Evolutionary conservation across 345 rosid species (phyloP), one percentile per base, ranked within the genome.

Genomic region (Lepidium africanum): DNA sequence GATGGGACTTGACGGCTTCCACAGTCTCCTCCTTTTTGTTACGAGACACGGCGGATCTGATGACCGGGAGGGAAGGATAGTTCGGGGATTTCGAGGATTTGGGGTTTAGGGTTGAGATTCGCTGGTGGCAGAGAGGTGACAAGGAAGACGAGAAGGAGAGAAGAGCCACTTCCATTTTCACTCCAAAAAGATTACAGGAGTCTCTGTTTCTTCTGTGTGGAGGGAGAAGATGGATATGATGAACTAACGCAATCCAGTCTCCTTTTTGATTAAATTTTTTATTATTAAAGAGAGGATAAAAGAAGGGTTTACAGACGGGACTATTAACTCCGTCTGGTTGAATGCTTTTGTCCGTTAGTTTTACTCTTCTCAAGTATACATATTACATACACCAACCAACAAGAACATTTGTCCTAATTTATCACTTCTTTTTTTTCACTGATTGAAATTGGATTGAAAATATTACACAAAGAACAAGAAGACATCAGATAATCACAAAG

Each of bases 11-110:
- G 42, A 93, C 98, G 0, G 88, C 66, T 25, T 84, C 88, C 7
- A 93, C 97, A 4, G 96, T 93, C 65, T 86, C 87, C 77, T 87
- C 98, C 64, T 93, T 93, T 72, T 81, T 87, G 79, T 80, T 67
- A 15, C 97, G 90, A 36, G 97, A 84, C 35, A 93, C 80, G 69
- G 98, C 97, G 71, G 96, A 81, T 59, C 77, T 79, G 77, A 90
- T 78, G 66, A 79, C 56, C 12, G 81, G 85, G 4, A 70, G 67
- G 15, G 54, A 30, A 33, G 60, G 51, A 62, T 52, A 38, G 33
- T 39, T 72, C 14, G 73, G 59, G 73, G 70, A 71, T 63, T 63
- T 55, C 0, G 71, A 47, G 69, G 9, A 37, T 41, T 66, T 37
- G 63, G 85, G 67, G 7, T 50, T 74, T 0, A 77, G 55, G 51